Base-by-base conservation (phyloP, 2,329 filamentous ascomycete species). In the Phialocephala sp. region DNA sequence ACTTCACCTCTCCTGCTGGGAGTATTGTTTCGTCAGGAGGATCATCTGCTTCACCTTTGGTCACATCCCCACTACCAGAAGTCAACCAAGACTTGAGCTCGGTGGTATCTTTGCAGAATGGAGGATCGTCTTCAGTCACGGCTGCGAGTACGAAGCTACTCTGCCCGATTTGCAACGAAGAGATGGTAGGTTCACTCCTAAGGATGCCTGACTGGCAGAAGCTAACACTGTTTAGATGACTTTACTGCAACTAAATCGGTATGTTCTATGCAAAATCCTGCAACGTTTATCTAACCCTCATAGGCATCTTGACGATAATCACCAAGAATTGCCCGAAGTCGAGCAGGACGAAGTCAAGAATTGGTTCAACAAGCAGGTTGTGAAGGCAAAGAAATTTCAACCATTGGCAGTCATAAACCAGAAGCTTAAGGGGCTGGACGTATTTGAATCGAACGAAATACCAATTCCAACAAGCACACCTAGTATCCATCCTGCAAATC, bases 101-200 rank as follows among this genome's bases (percentile, higher is more conserved):
- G 63, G 91, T 91, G 75, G 90, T 97, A 73, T 93, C 91, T 62
- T 80, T 95, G 59, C 86, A 86, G 50, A 84, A 86, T 80, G 82
- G 83, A 68, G 82, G 83, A 47, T 79, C 82, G 73, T 81, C 81
- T 55, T 79, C 80, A 62, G 79, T 80, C 58, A 78, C 78, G 20
- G 84, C 87, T 60, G 81, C 87, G 63, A 87, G 85, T 71, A 87
- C 87, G 70, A 86, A 86, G 77, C 87, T 99, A 66, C 88, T 94
- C 63, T 99, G 95, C 78, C 95, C 95, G n/a, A 99, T 99, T 76
- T 99, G 95, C 79, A 93, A 89, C 72, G 96, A 98, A 80, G 94
- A 97, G 79, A 99, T 99, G 95, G 93, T 95, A 81, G 69, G 68
- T 66, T 43, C 50, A 39, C 58, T 32, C 27, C 57, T 24, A 27